Evolutionary conservation across 2,329 filamentous ascomycete species (phyloP).

Genomic region (Fusarium subtropicale): DNA sequence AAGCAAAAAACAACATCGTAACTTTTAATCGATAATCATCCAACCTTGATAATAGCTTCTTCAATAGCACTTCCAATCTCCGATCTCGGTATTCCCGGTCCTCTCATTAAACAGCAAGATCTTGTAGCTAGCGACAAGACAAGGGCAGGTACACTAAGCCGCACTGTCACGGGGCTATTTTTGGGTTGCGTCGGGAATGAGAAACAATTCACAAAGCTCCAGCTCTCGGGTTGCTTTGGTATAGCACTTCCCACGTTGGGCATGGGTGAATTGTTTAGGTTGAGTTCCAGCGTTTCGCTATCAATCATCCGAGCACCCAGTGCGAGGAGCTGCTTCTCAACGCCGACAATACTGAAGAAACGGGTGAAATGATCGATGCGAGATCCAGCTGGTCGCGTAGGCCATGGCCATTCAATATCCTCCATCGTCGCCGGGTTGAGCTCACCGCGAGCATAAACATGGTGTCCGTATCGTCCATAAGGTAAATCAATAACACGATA

Average conservation of each 20-base stretch:
- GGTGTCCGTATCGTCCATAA: slow-evolving; percentile 43
- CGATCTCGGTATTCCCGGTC: slow-evolving; percentile 43
- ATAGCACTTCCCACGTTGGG: slow-evolving; percentile 4
- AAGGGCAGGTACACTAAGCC: slow-evolving; percentile 33
- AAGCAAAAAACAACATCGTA: neutral
- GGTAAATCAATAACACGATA: slow-evolving; percentile 44
- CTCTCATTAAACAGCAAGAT: slow-evolving; percentile 41
- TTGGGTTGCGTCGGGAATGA: slow-evolving; percentile 31
- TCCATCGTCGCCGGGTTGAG: slow-evolving; percentile 33
- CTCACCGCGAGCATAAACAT: slow-evolving; percentile 39
- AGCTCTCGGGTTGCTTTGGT: slow-evolving; percentile 42
- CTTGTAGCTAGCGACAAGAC: slow-evolving; percentile 36
- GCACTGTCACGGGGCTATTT: slow-evolving; percentile 28
- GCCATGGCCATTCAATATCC: slow-evolving; percentile 39
- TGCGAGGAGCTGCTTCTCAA: slow-evolving; percentile 45
- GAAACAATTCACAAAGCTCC: slow-evolving; percentile 47
- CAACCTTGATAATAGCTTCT: slow-evolving; percentile 34
- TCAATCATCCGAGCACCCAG: slow-evolving; percentile 42
- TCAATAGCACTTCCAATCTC: slow-evolving; percentile 46
- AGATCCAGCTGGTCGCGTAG: slow-evolving; percentile 21
- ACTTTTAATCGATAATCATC: neutral
- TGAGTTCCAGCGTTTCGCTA: slow-evolving; percentile 42
- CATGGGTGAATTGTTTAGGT: slow-evolving; percentile 26
- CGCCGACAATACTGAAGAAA: slow-evolving; percentile 43
- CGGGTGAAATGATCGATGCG: slow-evolving; percentile 18